These are phyloP conservation scores for Taphrina communis DNA, from an alignment of 1,139 yeast species.

Conservation along the genomic window DNA sequence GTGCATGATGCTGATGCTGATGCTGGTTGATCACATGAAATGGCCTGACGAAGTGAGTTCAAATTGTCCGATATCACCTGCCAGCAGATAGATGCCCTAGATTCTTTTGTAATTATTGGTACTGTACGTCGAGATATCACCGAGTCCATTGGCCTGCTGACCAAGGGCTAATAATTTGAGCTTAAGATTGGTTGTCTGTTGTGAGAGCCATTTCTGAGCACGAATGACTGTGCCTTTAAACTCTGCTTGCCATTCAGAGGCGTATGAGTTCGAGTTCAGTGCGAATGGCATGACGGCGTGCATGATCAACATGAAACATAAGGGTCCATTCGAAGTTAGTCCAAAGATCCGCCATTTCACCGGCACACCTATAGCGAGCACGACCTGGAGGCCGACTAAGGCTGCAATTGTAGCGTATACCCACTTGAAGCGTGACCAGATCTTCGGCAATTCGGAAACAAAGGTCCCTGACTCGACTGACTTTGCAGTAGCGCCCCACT, in stretches of 20 bases:
- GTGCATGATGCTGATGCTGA: too few relatives aligned
- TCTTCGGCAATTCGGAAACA: constrained; percentile 44
- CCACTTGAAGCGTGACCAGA: constrained; percentile 40
- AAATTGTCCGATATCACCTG: too few relatives aligned
- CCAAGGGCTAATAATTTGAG: constrained; percentile 8
- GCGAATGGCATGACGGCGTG: constrained; percentile 43
- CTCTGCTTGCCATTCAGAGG: constrained; percentile 39
- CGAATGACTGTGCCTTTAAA: constrained; percentile 17
- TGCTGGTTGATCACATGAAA: too few relatives aligned
- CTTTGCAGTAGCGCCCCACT: constrained; percentile 46
- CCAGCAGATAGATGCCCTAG: not conserved
- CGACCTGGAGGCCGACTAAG: constrained; percentile 24
- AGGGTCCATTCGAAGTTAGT: constrained; percentile 41
- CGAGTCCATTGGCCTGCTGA: constrained; percentile 18
- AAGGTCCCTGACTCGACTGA: constrained; percentile 45
- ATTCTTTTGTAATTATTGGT: constrained; percentile 1
- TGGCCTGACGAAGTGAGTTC: too few relatives aligned
- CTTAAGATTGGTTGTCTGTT: constrained; percentile 12
- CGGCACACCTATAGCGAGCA: constrained; percentile 25
- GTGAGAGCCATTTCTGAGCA: constrained; percentile 2
- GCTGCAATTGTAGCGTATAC: constrained; percentile 12
- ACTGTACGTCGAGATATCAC: constrained; percentile 23
- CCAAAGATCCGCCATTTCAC: constrained; percentile 25
- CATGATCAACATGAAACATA: constrained; percentile 42
- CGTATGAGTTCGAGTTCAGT: constrained; percentile 39